Evolutionary conservation across 345 rosid species (phyloP).

Genomic region (Raphanus sativus): DNA sequence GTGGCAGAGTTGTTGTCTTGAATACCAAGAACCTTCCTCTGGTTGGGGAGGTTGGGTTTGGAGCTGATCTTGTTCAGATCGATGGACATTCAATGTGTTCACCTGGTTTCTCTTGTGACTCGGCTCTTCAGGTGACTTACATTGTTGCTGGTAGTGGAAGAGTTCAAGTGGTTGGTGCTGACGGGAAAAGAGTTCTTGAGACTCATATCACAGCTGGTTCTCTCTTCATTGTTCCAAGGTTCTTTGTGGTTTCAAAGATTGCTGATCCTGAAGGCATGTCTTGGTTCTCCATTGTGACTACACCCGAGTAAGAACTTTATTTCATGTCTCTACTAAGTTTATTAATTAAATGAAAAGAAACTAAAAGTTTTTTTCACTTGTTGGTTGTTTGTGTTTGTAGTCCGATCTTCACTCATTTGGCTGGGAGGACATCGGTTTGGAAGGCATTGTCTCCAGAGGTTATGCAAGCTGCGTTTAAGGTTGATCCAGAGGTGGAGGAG

Average conservation of each 20-base stretch:
- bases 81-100: slow-evolving; percentile 89
- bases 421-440: slow-evolving; percentile 78
- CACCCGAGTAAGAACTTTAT: slow-evolving; percentile 62
- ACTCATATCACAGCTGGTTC: slow-evolving; percentile 64
- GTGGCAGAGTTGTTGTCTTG: slow-evolving; percentile 86
- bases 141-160: slow-evolving; percentile 71
- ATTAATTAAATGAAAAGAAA: not conserved
- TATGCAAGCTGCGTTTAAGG: slow-evolving; percentile 68
- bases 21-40: slow-evolving; percentile 83
- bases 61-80: slow-evolving; percentile 84
- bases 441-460: slow-evolving; percentile 82
- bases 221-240: slow-evolving; percentile 82
- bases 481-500: slow-evolving; percentile 56
- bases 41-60: slow-evolving; percentile 79
- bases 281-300: slow-evolving; percentile 91
- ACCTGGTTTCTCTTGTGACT: slow-evolving; percentile 94
- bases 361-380: not conserved
- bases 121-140: slow-evolving; percentile 84
- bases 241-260: slow-evolving; percentile 78
- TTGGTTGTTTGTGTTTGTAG: slow-evolving; percentile 39
- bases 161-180: slow-evolving; percentile 73
- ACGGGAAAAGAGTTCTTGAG: slow-evolving; percentile 73
- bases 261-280: slow-evolving; percentile 69
- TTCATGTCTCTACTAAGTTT: not conserved
- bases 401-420: slow-evolving; percentile 87